Base-by-base conservation (phyloP, 495 filamentous ascomycete genomes). In the Aspergillus olivimuriae region DNA sequence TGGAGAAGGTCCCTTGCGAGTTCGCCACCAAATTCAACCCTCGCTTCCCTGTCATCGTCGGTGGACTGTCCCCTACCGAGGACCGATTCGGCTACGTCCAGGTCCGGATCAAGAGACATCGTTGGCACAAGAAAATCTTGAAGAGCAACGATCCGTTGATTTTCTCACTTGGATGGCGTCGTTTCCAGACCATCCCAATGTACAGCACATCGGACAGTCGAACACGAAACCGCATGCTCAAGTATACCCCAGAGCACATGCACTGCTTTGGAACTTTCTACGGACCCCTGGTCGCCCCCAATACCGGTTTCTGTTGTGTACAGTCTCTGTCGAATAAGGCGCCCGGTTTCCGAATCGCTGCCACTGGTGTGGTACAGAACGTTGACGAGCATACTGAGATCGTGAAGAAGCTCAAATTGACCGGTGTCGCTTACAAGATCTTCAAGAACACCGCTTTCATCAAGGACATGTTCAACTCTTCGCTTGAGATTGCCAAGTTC, bases 381-480 rank as follows among this genome's bases (percentile, higher is more conserved):
- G 94, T 98, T 9, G 92, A 98, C 57, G 87, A 95, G 61, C 84
- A 82, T 34, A 86, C 86, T 1, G 91, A 96, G 56, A 96, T 98
- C 51, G 94, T 97, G 56, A 98, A 98, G 75, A 98, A 98, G 73
- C 80, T 98, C 54, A 98, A 97, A 61, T 77, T 98, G 20, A 94
- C 87, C 12, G 89, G 89, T 50, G 73, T 78, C 20, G 88, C 92
- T 4, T 90, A 88, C 70, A 98, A 97, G 72, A 94, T 98, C 64
- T 98, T 95, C 78, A 94, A 94, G 60, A 98, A 98, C 68, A 98
- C 92, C 0, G 89, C 92, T 14, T 97, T 98, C 66, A 92, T 98
- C 72, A 91, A 89, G 60, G 88, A 96, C 62, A 98, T 98, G 92
- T 98, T 98, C 73, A 89, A 77, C 55, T 82, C 83, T 1, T 71